phyloP scores from a whole-genome alignment of 108 stramenopile genomes.

The Skeletonema marinoi region DNA sequence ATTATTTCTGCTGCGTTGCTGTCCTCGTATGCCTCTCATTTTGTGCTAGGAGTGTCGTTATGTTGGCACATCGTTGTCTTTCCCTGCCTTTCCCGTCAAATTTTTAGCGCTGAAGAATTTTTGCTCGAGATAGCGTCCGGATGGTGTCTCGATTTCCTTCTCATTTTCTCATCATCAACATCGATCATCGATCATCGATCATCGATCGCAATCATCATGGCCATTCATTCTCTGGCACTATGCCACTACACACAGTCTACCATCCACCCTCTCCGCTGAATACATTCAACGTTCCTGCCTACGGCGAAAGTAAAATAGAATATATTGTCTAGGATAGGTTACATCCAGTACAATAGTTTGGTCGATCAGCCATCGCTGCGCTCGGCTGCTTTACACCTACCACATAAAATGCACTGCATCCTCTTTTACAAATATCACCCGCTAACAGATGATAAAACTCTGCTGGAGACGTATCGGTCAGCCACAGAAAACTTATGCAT shows the following conservation, averaged over 20 bases:
- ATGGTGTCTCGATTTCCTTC: not conserved
- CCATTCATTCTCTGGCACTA: too few relatives aligned
- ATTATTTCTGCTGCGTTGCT: not conserved
- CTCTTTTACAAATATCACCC: slow-evolving; percentile 88
- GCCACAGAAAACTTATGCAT: slow-evolving; percentile 62
- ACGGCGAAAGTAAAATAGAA: too few relatives aligned
- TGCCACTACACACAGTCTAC: too few relatives aligned
- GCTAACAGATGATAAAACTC: slow-evolving; percentile 42
- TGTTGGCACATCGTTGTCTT: too few relatives aligned
- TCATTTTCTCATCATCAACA: not conserved
- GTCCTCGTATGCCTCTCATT: not conserved
- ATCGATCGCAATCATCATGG: too few relatives aligned
- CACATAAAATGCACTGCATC: slow-evolving; percentile 40
- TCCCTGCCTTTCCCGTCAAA: too few relatives aligned
- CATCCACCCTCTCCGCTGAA: too few relatives aligned
- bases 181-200: too few relatives aligned
- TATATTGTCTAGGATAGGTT: too few relatives aligned
- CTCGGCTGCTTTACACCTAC: not conserved
- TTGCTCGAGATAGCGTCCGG: not conserved
- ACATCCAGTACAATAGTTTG: too few relatives aligned
- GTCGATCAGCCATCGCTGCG: too few relatives aligned
- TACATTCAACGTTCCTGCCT: not conserved
- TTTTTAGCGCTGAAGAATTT: not conserved
- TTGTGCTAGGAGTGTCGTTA: not conserved
- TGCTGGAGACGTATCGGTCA: slow-evolving; percentile 53